These are phyloP conservation scores for Cercospora sp. DNA, from an alignment of 2,329 filamentous ascomycete genomes.

Conservation along the genomic window DNA sequence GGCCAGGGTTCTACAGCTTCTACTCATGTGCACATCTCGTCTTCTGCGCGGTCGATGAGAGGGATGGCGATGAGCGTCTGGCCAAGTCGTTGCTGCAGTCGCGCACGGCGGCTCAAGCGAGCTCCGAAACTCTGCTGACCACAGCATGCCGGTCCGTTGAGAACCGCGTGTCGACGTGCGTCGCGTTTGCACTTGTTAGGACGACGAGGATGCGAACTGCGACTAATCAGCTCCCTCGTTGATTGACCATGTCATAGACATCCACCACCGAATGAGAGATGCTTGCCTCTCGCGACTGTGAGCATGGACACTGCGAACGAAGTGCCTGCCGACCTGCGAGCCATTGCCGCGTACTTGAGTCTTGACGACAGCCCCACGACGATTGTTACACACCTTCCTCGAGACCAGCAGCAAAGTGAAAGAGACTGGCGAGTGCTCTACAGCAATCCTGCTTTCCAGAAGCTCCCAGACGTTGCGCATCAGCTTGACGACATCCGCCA, in stretches of 20 bases:
- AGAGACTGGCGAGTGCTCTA: conserved; percentile 15
- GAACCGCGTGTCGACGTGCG: neutral
- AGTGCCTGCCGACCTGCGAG: conserved; percentile 27
- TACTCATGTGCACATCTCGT: neutral
- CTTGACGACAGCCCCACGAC: conserved; percentile 25
- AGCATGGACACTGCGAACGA: neutral
- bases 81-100: neutral
- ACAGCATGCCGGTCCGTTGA: neutral
- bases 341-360: conserved; percentile 28
- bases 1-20: neutral
- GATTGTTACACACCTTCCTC: conserved; percentile 15
- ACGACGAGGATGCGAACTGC: neutral
- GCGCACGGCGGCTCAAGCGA: neutral
- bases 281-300: neutral
- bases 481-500: conserved; percentile 17
- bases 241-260: neutral
- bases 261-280: neutral
- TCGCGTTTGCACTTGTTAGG: neutral
- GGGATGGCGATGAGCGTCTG: neutral
- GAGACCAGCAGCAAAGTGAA: neutral
- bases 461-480: neutral
- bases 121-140: neutral
- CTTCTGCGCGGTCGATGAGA: neutral
- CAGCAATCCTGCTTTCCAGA: conserved; percentile 23
- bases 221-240: neutral